Evolutionary conservation across 768 basidiomycete genomes (phyloP), one percentile per base, ranked within the genome.

Genomic region (Cystobasidium onofrii): DNA sequence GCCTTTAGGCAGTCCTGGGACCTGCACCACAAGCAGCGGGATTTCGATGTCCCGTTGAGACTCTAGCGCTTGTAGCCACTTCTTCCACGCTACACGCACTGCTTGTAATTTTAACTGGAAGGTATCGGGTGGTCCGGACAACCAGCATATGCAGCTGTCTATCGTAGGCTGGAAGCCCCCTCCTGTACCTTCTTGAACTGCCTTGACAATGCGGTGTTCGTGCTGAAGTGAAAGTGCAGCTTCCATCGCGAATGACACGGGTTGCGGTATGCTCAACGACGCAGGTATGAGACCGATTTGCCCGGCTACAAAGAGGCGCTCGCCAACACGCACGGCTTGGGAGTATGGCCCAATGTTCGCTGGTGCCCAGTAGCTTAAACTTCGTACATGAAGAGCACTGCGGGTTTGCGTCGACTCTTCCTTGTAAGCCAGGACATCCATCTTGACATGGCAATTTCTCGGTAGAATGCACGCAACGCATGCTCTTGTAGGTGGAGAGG

Each of bases 301-400:
- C 1, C 96, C 96, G 0, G 96, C 96, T 71, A 98, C 84, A 76
- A 91, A 92, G n/a, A 92, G 82, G 4, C 86, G 86, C 52, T 70
- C 27, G 31, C 63, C 17, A 57, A 27, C 39, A 27, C 33, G 33
- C 27, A 97, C 86, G 1, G 92, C 90, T 82, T 99, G 96, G 2
- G 92, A 96, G 81, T 99, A 99, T 2, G 96, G 96, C 0, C 96
- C 96, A 69, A 99, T 98, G 80, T 98, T 99, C 12, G 96, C 96
- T 15, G 96, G 93, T 31, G 94, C 96, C 96, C 96, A 99, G 79
- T 98, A 97, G 81, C 95, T 97, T 75, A 97, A 79, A 10, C 93
- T 86, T 81, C 98, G 96, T 1, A 99, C 96, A 79, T 99, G 96
- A 55, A 98, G 84, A 0, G 91, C 88, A 70, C 86, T 86, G 54